Evolutionary conservation across 148 eudicot species (phyloP), one percentile per base, ranked within the genome.

Genomic region (Rhododendron griersonianum): DNA sequence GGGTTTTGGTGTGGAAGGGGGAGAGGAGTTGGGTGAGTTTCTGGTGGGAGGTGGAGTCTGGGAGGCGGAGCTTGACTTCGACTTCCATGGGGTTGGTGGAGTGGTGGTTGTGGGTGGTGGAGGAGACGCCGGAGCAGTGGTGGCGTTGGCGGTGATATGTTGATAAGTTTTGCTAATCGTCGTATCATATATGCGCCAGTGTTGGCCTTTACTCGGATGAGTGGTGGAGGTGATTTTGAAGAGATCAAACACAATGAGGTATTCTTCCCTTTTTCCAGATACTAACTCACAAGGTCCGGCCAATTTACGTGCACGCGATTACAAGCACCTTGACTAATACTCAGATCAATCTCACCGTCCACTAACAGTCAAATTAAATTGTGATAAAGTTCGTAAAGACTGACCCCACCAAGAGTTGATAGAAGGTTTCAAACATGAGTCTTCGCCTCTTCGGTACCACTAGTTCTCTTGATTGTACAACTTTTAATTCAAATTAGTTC

Each of bases 41-140:
- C 15, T 91, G 90, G 92, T 94, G 96, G 61, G 93, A 44, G 81
- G 84, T 45, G 57, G 91, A 59, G 87, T 88, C 69, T 5, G 87
- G 88, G 21, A 92, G 91, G 19, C 91, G 86, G 86, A 94, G 93
- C 85, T 94, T 94, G 4, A 92, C 93, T 79, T 94, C 94, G 7
- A 92, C 93, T 87, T 94, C 96, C 94, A 90, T 93, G 47, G 59
- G 33, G 85, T 28, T 55, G 16, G 44, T 1, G 30, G 53, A n/a
- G 75, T 55, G 33, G 83, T 19, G 67, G 71, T 44, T 77, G 18
- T 35, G 23, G 30, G 33, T 8, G 25, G 45, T 3, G 33, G 83
- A 81, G 47, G 71, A 57, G 83, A 14, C 25, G 48, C 48, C 71
- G 83, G 83, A 57, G 83, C 39, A 47, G 65, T 8, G 47, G 71